phyloP scores from a whole-genome alignment of 768 basidiomycete species.

The Collybia mongolica region DNA sequence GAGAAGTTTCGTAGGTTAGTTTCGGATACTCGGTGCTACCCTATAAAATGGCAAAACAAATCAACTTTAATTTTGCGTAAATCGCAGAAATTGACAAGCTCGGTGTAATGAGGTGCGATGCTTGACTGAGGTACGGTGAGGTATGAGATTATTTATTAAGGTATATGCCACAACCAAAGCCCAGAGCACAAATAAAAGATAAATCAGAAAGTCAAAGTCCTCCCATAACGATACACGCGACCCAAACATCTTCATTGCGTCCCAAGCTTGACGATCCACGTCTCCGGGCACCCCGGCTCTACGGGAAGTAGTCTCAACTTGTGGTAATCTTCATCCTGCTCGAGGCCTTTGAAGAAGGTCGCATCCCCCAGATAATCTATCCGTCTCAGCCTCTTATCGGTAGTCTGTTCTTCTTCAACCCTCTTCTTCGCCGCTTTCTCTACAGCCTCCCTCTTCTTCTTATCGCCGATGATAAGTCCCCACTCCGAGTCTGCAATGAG shows the following conservation, averaged over 20 bases:
- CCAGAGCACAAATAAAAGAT: background rate
- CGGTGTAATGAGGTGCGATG: no score
- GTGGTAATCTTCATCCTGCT: conserved; percentile 55
- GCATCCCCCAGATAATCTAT: conserved; percentile 64
- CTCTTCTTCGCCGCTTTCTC: conserved; percentile 53
- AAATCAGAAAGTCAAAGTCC: background rate
- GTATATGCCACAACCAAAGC: background rate
- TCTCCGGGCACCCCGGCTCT: conserved; percentile 40
- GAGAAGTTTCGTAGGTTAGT: no score
- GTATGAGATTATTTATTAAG: no score
- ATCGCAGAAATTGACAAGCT: no score
- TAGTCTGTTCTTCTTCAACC: conserved; percentile 30
- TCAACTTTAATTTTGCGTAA: no score
- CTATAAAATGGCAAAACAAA: no score
- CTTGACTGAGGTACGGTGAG: no score
- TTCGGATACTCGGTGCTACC: no score
- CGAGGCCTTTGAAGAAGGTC: conserved; percentile 61
- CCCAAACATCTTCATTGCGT: background rate
- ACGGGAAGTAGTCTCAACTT: conserved; percentile 52
- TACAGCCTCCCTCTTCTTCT: conserved; percentile 40
- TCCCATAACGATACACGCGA: background rate
- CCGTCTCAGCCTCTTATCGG: conserved; percentile 41
- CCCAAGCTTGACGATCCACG: conserved; percentile 57
- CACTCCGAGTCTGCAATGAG: conserved; percentile 66
- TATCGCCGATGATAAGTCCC: conserved; percentile 49